Base-by-base conservation (phyloP, 139 green algal genomes). In the Chlorella ohadii region DNA sequence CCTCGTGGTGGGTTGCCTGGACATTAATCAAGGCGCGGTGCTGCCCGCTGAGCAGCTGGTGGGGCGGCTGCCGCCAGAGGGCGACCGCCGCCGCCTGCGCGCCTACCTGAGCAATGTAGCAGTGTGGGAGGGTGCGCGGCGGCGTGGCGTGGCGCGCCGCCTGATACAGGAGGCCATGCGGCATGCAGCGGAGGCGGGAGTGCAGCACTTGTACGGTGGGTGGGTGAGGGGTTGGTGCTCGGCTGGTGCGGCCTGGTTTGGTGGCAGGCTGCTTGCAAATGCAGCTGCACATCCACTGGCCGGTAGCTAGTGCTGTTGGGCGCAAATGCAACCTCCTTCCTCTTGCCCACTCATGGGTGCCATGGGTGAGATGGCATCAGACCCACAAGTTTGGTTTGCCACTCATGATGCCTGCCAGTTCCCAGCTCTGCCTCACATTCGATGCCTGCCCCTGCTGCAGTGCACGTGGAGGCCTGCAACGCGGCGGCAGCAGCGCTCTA, bases 41-140 rank as follows among this genome's bases (percentile, higher is more conserved):
- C 4, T 97, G 74, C 94, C 94, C 19, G 88, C 92, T 13, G 94
- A 97, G 78, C 91, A 96, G 82, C 89, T 97, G 17, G 71, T 92
- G 5, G 94, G 94, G 0, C 31, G 15, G 56, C 73, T 87, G 23
- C 93, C 91, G 17, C 25, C 41, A 0, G 41, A 56, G 4, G 72
- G 73, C 25, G 82, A 66, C 65, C 38, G 56, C 19, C 17, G 63
- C 7, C 51, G 36, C 11, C 36, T 61, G 51, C 81, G 94, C 0
- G 93, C 91, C 27, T 98, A 98, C 83, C 84, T 98, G 11, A 94
- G 87, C 83, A 97, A 98, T 61, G 92, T 98, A 11, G 96, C 93
- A 70, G 90, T 94, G 2, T 84, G 92, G 25, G 41, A 67, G 16
- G 78, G 80, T 0, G 90, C 89, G 16, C 82, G 92, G 56, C 71